A percentile compares a stretch with the other conserved stretches of the same genome.
phyloP scores from a whole-genome alignment of 768 basidiomycete genomes.

The Russula dissimulans region DNA sequence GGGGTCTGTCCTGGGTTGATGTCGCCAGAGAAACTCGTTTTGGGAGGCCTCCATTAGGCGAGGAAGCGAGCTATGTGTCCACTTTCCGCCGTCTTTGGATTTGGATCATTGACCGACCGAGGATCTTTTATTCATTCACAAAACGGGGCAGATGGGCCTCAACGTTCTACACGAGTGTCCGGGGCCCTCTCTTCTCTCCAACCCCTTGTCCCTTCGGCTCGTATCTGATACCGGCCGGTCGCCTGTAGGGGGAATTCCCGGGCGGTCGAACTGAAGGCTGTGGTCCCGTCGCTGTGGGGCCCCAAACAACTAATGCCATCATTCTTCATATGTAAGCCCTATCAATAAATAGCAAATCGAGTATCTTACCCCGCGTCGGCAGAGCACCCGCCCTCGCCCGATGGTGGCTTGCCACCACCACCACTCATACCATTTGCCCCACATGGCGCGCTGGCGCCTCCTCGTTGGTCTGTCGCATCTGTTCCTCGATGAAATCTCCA shows the following conservation, averaged over 20 bases:
- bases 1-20: background rate
- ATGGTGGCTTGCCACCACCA: background rate
- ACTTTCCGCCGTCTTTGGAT: background rate
- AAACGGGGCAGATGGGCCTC: no score
- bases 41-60: background rate
- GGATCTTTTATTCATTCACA: background rate
- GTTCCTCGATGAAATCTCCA: background rate
- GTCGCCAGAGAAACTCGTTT: background rate
- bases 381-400: background rate
- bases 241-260: background rate
- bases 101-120: constrained; percentile 6
- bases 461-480: background rate
- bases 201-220: background rate
- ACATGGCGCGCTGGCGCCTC: background rate
- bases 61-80: background rate
- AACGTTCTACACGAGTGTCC: constrained; percentile 2
- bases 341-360: background rate
- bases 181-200: background rate
- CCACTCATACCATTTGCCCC: background rate
- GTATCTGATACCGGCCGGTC: constrained; percentile 1
- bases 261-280: background rate
- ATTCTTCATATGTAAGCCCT: background rate
- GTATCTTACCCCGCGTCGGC: background rate
- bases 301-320: constrained; percentile 1
- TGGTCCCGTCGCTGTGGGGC: constrained; percentile 3